These are phyloP conservation scores for Exophiala bonariae DNA, from an alignment of 2,329 filamentous ascomycete genomes.

Conservation along the genomic window DNA sequence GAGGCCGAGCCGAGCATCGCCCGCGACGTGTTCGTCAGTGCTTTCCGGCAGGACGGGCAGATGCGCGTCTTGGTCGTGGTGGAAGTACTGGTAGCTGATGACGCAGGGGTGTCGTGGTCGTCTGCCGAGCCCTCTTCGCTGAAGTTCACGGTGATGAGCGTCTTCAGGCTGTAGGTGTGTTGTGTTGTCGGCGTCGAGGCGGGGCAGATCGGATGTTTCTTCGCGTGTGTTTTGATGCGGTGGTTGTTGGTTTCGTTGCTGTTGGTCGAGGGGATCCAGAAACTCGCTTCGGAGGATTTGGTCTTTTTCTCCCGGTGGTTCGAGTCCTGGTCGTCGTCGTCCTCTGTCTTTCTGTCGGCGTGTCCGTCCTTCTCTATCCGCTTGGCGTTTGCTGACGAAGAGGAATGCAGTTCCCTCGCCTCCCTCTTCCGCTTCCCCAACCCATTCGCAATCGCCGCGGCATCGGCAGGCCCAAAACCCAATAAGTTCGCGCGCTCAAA, in stretches of 20 bases:
- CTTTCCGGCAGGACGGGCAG: constrained; percentile 85
- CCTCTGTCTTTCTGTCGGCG: too few relatives aligned
- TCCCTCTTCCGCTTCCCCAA: constrained; percentile 71
- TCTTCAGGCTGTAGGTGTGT: constrained; percentile 77
- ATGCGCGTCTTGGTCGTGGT: constrained; percentile 50
- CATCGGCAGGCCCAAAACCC: constrained; percentile 19
- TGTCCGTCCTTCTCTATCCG: constrained; percentile 48
- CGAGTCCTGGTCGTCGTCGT: not conserved
- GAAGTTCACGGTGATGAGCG: constrained; percentile 74
- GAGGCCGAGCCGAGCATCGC: constrained; percentile 81
- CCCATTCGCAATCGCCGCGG: constrained; percentile 28
- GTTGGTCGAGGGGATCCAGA: constrained; percentile 88
- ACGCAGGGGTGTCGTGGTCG: constrained; percentile 40
- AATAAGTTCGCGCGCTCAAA: constrained; percentile 26
- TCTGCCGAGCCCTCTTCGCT: constrained; percentile 72
- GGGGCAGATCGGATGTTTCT: constrained; percentile 73
- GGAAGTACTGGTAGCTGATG: too few relatives aligned
- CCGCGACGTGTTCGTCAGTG: constrained; percentile 76
- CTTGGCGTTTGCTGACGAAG: constrained; percentile 46
- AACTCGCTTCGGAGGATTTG: constrained; percentile 70
- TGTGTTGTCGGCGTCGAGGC: constrained; percentile 65
- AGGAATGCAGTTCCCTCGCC: constrained; percentile 70
- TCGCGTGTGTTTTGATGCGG: constrained; percentile 60
- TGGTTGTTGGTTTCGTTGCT: constrained; percentile 57
- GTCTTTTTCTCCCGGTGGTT: constrained; percentile 49